Conservation (phyloP, 1,139 yeast genomes). For the Candida sp. region DNA sequence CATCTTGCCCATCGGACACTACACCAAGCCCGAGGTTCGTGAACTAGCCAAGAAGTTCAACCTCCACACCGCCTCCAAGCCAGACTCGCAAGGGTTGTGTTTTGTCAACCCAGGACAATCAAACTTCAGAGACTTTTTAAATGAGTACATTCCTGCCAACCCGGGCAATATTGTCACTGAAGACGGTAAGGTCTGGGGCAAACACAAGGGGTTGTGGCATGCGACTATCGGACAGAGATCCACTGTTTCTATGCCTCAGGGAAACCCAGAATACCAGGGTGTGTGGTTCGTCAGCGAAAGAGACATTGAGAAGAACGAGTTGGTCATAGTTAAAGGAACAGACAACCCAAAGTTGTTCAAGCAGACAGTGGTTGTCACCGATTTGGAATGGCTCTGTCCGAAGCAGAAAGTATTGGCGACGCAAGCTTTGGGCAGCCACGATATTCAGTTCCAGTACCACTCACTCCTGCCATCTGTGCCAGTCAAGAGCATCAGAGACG, state of each 20-base stretch:
- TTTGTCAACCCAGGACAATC: conserved; percentile 74
- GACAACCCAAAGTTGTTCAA: conserved; percentile 63
- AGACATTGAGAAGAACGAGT: conserved; percentile 61
- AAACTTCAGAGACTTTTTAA: conserved; percentile 74
- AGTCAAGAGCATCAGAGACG: conserved; percentile 17
- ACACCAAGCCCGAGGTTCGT: conserved; percentile 76
- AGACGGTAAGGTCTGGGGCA: conserved; percentile 79
- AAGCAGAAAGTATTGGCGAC: conserved; percentile 15
- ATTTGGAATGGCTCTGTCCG: conserved; percentile 56
- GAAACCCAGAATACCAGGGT: conserved; percentile 74
- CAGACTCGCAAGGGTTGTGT: conserved; percentile 95
- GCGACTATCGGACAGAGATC: conserved; percentile 92
- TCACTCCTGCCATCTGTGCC: conserved; percentile 66
- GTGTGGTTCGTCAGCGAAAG: conserved; percentile 89
- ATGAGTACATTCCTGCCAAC: conserved; percentile 70
- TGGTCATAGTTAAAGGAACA: conserved; percentile 80
- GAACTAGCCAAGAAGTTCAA: conserved; percentile 57
- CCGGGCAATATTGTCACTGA: conserved; percentile 82
- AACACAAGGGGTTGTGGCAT: conserved; percentile 88
- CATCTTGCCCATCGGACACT: conserved; percentile 81
- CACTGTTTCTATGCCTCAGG: conserved; percentile 87
- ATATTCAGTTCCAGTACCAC: conserved; percentile 61
- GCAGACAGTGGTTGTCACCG: conserved; percentile 39
- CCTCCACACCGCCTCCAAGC: conserved; percentile 69
- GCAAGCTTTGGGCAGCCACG: conserved; percentile 6